phyloP scores from a whole-genome alignment of 2,329 filamentous ascomycete genomes.

The Exophiala oligosperma region DNA sequence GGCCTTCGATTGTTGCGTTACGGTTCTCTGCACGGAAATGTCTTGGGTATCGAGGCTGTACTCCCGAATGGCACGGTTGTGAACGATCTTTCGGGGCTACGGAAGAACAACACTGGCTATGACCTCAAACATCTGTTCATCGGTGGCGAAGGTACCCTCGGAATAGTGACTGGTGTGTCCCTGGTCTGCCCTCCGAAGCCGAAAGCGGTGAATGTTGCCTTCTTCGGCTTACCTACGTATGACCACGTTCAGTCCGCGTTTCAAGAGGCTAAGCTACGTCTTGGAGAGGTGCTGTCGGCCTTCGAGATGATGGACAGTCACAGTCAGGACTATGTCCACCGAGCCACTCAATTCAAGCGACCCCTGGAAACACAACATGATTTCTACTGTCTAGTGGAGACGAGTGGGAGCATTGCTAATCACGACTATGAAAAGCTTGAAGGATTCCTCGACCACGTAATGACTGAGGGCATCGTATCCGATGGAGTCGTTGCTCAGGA shows the following conservation, averaged over 20 bases:
- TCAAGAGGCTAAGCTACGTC: slow-evolving; percentile 81
- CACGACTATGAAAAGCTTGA: slow-evolving; percentile 93
- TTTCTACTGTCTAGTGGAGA: slow-evolving; percentile 97
- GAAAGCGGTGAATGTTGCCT: slow-evolving; percentile 88
- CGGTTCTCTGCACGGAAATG: slow-evolving; percentile 89
- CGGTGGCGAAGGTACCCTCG: slow-evolving; percentile 90
- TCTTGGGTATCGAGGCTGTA: slow-evolving; percentile 90
- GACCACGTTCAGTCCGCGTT: slow-evolving; percentile 86
- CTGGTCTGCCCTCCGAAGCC: slow-evolving; percentile 89
- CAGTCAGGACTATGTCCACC: slow-evolving; percentile 74
- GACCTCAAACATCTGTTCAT: slow-evolving; percentile 97
- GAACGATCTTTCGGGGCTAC: slow-evolving; percentile 79
- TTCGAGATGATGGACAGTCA: slow-evolving; percentile 95
- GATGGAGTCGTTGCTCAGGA: slow-evolving; percentile 93
- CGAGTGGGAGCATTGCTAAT: slow-evolving; percentile 88
- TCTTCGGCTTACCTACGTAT: slow-evolving; percentile 87
- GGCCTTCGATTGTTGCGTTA: slow-evolving; percentile 87
- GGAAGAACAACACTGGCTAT: slow-evolving; percentile 99
- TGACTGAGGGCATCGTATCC: slow-evolving; percentile 80
- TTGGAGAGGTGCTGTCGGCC: slow-evolving; percentile 92
- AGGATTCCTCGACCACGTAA: slow-evolving; percentile 85
- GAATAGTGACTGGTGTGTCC: slow-evolving; percentile 86
- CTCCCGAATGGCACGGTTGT: slow-evolving; percentile 90
- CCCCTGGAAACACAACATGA: slow-evolving; percentile 82
- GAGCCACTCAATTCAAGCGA: slow-evolving; percentile 71